Conservation (phyloP, 495 filamentous ascomycete genomes). For the Annulohypoxylon moriforme region DNA sequence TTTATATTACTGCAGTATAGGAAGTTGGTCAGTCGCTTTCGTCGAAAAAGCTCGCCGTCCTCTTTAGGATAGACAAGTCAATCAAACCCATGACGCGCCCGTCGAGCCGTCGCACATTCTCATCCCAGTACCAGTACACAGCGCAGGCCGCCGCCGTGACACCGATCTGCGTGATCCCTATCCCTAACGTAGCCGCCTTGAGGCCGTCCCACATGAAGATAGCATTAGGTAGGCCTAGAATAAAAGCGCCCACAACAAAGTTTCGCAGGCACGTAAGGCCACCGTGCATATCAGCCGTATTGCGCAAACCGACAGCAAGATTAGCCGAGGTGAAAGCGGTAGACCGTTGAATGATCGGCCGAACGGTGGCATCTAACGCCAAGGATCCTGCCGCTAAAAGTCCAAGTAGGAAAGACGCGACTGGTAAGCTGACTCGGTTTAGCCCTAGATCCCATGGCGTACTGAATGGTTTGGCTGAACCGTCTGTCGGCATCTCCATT, state of each 20-base stretch:
- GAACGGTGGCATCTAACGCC: conserved; percentile 48
- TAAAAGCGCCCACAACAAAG: conserved; percentile 52
- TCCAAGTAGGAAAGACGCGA: conserved; percentile 54
- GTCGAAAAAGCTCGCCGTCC: conserved; percentile 59
- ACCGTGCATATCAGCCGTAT: conserved; percentile 56
- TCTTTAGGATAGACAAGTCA: conserved; percentile 54
- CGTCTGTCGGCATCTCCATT: conserved; percentile 46
- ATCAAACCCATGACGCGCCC: conserved; percentile 57
- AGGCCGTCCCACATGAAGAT: conserved; percentile 52
- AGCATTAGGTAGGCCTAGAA: conserved; percentile 53
- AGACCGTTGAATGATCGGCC: conserved; percentile 53
- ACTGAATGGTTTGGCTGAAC: conserved; percentile 24
- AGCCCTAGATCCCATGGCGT: conserved; percentile 44
- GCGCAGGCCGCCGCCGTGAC: conserved; percentile 42
- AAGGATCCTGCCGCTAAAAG: conserved; percentile 53
- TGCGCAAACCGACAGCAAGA: conserved; percentile 52
- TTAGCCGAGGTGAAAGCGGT: conserved; percentile 58
- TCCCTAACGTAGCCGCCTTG: conserved; percentile 46
- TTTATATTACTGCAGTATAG: background rate
- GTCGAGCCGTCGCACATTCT: conserved; percentile 52
- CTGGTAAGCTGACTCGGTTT: conserved; percentile 50
- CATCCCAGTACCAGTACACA: conserved; percentile 54
- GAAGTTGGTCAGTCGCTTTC: conserved; percentile 52
- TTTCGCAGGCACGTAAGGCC: conserved; percentile 49
- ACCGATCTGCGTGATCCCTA: conserved; percentile 51